Base-by-base conservation (phyloP, 192 early-diverging fungal species). In the Kickxella alabastrina region DNA sequence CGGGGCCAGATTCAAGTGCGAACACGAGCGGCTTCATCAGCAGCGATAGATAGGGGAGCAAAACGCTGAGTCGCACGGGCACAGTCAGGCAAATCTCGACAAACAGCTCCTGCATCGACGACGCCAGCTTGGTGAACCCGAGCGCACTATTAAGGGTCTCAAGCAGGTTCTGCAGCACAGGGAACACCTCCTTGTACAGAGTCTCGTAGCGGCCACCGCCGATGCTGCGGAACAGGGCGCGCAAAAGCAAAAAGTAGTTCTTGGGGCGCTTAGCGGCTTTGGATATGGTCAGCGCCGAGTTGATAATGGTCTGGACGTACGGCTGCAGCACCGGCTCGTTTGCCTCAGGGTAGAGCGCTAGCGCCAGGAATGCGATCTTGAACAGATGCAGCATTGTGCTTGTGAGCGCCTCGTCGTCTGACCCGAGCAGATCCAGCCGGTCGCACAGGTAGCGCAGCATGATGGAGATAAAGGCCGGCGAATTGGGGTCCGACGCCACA, bases 61-160 rank as follows among this genome's bases (percentile, higher is more conserved):
- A 68, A 1, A 91, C 93, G 54, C 89, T 93, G 24, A 99, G 72
- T 0, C 95, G 84, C 10, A 99, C 95, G 13, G 97, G 97, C 0
- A 99, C 93, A 0, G 95, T 95, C 43, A 98, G 65, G 66, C 93
- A 97, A 2, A 98, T 82, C 57, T 99, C 95, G 24, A 97, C 91
- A 80, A 96, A 97, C n/a, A 98, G 76, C 59, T 98, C 95, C 32
- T 86, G 83, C 85, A 95, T 89, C 22, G 85, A 84, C 54, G 81
- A 84, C 44, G 89, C 86, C 49, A 88, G 84, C 7, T 93, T 87
- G 7, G 84, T 53, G 0, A 91, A 85, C 4, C 87, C 74, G 6
- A 96, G 74, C 5, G 88, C 68, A 17, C 77, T 75, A 59, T 97
- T 98, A n/a, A 99, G 80, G 4, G 82, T 85, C 54, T 96, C 93